These are phyloP conservation scores for Zygoascus flipseniorum DNA, from an alignment of 805 yeast genomes.

Conservation along the genomic window DNA sequence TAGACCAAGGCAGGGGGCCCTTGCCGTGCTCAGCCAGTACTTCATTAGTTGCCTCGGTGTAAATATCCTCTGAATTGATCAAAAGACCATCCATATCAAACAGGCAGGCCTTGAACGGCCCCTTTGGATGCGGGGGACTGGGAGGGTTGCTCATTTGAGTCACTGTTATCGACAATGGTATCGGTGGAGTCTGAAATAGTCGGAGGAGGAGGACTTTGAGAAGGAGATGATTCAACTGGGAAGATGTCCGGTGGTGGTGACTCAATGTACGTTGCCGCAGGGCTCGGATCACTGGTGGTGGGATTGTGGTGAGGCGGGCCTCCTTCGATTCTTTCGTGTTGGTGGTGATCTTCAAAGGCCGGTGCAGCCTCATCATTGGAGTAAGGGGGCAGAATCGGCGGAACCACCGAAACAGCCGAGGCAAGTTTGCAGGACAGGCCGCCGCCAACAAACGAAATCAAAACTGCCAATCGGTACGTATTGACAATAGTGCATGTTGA, in stretches of 20 bases:
- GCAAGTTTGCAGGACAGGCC: background rate
- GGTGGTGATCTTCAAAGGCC: background rate
- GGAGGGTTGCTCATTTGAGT: background rate
- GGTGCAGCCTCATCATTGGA: background rate
- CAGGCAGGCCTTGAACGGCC: slow-evolving; percentile 49
- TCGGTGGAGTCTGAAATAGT: background rate
- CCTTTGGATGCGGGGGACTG: background rate
- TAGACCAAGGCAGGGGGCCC: slow-evolving; percentile 81
- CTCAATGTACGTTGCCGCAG: background rate
- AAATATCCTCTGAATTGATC: slow-evolving; percentile 85
- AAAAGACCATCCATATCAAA: slow-evolving; percentile 92
- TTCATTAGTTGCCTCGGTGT: slow-evolving; percentile 69
- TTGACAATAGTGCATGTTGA: background rate
- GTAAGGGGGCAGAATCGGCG: background rate
- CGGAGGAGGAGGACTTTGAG: background rate
- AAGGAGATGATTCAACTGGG: too few species aligned
- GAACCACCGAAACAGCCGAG: background rate
- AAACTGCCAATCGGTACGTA: background rate
- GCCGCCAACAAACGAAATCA: background rate
- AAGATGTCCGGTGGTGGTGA: background rate
- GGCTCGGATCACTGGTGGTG: background rate
- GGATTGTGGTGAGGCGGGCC: background rate
- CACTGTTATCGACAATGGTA: background rate
- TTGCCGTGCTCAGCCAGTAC: slow-evolving; percentile 59
- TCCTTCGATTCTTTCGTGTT: background rate